Evolutionary conservation across 2,329 filamentous ascomycete species (phyloP).

Genomic region (Tolypocladium album): DNA sequence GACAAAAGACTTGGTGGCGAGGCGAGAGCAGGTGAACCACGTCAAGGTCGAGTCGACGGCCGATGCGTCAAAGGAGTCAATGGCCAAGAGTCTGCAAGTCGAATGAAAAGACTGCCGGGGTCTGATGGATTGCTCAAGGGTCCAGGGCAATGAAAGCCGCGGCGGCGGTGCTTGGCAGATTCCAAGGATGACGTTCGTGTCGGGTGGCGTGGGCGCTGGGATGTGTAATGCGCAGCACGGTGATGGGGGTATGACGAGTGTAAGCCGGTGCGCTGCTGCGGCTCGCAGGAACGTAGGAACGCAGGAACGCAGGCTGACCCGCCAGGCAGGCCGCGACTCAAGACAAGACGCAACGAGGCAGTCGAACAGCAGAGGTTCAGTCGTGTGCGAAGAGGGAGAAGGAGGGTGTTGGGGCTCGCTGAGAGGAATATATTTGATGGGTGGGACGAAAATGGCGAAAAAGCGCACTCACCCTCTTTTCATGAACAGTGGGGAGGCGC

Average conservation of each 20-base stretch:
- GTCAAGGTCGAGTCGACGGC: neutral
- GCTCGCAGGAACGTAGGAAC: neutral
- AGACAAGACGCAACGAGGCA: neutral
- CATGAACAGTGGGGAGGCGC: neutral
- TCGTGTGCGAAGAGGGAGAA: neutral
- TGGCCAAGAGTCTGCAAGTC: neutral
- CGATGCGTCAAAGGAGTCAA: neutral
- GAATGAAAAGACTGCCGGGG: neutral
- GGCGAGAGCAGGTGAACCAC: neutral
- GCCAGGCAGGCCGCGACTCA: slow-evolving; percentile 1
- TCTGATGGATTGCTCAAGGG: neutral
- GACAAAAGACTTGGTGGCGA: slow-evolving; percentile 1
- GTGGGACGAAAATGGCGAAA: slow-evolving; percentile 4
- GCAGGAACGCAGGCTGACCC: neutral
- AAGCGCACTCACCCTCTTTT: neutral
- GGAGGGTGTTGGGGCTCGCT: neutral
- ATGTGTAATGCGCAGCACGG: neutral
- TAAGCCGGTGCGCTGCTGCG: neutral
- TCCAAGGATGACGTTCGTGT: slow-evolving; percentile 11
- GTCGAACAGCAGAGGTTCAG: neutral
- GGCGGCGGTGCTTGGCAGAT: slow-evolving; percentile 9
- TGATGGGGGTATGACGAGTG: neutral
- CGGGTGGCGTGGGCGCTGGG: slow-evolving; percentile 1
- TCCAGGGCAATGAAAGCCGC: slow-evolving; percentile 2
- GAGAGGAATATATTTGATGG: slow-evolving; percentile 4